These are phyloP conservation scores for Piromyces sp. DNA, from an alignment of 192 early-diverging fungal genomes.

Conservation along the genomic window DNA sequence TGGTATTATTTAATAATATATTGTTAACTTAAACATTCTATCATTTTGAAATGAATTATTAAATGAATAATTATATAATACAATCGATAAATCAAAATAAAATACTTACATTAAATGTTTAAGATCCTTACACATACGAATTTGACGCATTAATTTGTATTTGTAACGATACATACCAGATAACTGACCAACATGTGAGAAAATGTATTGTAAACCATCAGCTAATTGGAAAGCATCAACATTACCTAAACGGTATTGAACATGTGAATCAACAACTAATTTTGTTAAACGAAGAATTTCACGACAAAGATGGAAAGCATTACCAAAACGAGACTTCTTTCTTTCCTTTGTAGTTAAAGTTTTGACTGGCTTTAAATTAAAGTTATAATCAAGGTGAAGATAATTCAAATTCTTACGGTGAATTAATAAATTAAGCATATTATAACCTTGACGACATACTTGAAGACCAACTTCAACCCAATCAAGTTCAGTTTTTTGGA, in stretches of 20 bases:
- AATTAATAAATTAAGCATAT: conserved; percentile 96
- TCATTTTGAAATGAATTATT: no score
- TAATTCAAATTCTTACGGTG: conserved; percentile 97
- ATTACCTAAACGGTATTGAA: conserved; percentile 94
- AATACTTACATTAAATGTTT: conserved; percentile 61
- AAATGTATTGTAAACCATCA: conserved; percentile 95
- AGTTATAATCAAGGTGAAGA: conserved; percentile 97
- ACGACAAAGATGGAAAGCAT: conserved; percentile 83
- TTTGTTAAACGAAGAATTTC: conserved; percentile 95
- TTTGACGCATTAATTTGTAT: conserved; percentile 91
- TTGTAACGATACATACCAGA: conserved; percentile 99
- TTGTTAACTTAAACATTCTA: no score
- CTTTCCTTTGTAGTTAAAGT: conserved; percentile 98
- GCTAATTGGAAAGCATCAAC: conserved; percentile 98
- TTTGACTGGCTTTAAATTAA: conserved; percentile 96
- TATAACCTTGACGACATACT: conserved; percentile 95
- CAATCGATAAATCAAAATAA: no score
- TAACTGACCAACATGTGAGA: conserved; percentile 94
- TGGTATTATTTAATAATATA: no score
- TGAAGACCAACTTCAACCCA: conserved; percentile 99
- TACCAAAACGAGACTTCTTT: conserved; percentile 96
- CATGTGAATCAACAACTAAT: conserved; percentile 90
- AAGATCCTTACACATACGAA: conserved; percentile 87
- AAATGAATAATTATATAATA: no score
- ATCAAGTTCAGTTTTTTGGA: conserved; percentile 93